phyloP scores from a whole-genome alignment of 2,329 filamentous ascomycete species.

The Alternaria conjuncta region DNA sequence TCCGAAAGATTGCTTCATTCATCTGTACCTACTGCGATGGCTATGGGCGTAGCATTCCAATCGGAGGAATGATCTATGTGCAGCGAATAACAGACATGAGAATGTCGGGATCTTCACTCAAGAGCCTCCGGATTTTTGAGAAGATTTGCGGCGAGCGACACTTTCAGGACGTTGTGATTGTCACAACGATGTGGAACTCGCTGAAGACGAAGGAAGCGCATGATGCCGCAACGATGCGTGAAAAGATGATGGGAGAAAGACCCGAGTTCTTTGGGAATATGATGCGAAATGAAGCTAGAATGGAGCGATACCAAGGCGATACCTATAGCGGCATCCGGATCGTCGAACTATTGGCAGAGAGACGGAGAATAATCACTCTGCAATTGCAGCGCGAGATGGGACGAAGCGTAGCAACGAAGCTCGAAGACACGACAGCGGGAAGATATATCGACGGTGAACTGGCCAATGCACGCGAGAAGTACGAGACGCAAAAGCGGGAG shows the following conservation, averaged over 20 bases:
- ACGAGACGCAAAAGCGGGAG: background rate
- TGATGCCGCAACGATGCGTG: background rate
- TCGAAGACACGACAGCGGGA: background rate
- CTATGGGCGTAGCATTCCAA: slow-evolving; percentile 25
- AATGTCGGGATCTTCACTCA: slow-evolving; percentile 48
- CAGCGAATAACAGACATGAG: slow-evolving; percentile 55
- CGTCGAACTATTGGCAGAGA: background rate
- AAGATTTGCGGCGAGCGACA: slow-evolving; percentile 53
- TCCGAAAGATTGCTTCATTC: slow-evolving; percentile 51
- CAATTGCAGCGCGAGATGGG: background rate
- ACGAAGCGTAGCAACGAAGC: background rate
- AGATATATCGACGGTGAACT: background rate
- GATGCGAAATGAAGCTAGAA: background rate
- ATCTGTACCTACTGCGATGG: slow-evolving; percentile 44
- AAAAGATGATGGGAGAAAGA: background rate
- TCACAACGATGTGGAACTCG: slow-evolving; percentile 52
- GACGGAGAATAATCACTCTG: background rate
- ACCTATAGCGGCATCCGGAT: background rate
- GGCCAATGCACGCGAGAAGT: background rate
- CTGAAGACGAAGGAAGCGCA: background rate
- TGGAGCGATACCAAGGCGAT: background rate
- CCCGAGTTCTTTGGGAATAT: background rate
- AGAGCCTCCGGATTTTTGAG: slow-evolving; percentile 55
- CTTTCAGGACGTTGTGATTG: slow-evolving; percentile 51
- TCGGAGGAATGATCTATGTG: slow-evolving; percentile 55